phyloP scores from a whole-genome alignment of 2,329 filamentous ascomycete species.

The Clarireedia homoeocarpa region DNA sequence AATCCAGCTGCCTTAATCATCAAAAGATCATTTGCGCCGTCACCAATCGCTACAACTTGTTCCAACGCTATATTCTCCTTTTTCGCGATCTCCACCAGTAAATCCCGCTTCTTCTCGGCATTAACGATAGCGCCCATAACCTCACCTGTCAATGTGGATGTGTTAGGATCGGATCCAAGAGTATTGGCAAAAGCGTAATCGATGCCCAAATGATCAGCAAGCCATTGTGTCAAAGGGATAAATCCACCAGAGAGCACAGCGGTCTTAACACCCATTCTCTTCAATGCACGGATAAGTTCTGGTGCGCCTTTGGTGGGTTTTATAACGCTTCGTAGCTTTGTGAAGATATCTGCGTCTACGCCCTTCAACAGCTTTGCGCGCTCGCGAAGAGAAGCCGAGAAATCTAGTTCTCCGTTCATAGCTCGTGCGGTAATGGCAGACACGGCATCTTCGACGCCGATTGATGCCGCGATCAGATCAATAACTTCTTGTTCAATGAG shows the following conservation, averaged over 20 bases:
- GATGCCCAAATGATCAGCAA: conserved; percentile 71
- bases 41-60: conserved; percentile 67
- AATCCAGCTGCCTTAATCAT: conserved; percentile 72
- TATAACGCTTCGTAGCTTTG: conserved; percentile 65
- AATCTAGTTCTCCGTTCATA: conserved; percentile 95
- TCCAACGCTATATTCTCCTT: conserved; percentile 58
- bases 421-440: conserved; percentile 85
- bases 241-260: conserved; percentile 92
- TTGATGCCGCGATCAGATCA: conserved; percentile 80
- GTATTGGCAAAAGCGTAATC: conserved; percentile 88
- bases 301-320: conserved; percentile 75
- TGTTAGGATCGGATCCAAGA: conserved; percentile 54
- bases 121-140: conserved; percentile 67
- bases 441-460: conserved; percentile 76
- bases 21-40: conserved; percentile 74
- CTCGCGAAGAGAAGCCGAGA: conserved; percentile 73
- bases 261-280: conserved; percentile 73
- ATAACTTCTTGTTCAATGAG: conserved; percentile 97
- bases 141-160: conserved; percentile 58
- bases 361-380: conserved; percentile 76
- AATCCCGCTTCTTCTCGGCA: conserved; percentile 63
- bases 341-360: conserved; percentile 70
- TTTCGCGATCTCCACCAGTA: conserved; percentile 62
- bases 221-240: conserved; percentile 78
- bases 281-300: conserved; percentile 66